phyloP scores from a whole-genome alignment of 305 asterid genomes.

The Plantago rigida region DNA sequence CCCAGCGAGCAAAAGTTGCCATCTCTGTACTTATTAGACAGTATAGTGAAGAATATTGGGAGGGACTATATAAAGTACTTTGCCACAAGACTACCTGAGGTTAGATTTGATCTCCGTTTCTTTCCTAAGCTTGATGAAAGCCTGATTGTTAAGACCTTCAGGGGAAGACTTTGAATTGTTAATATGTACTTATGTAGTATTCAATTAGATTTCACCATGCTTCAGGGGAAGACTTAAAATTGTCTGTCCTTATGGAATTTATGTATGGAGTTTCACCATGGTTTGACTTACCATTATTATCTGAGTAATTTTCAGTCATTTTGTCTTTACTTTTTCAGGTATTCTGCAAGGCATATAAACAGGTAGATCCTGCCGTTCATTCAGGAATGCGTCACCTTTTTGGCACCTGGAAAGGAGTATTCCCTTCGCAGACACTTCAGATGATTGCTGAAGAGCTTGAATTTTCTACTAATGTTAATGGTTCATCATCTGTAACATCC shows the following conservation, averaged over 20 bases:
- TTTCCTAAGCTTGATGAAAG: constrained; percentile 7
- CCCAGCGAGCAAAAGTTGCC: constrained; percentile 89
- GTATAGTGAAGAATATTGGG: constrained; percentile 98
- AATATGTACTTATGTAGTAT: neutral
- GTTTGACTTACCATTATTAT: neutral
- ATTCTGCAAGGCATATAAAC: constrained; percentile 79
- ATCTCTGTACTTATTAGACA: constrained; percentile 84
- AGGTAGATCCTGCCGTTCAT: constrained; percentile 72
- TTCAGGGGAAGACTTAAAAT: too few relatives aligned
- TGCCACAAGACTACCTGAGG: constrained; percentile 86
- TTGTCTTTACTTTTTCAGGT: constrained; percentile 46
- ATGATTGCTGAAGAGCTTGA: constrained; percentile 85
- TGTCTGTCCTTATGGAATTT: neutral
- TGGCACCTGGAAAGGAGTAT: constrained; percentile 93
- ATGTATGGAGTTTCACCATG: neutral
- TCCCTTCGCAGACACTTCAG: constrained; percentile 70
- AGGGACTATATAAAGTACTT: constrained; percentile 82
- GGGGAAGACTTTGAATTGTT: neutral
- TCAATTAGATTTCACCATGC: neutral
- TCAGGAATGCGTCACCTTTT: constrained; percentile 91
- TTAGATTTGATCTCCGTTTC: constrained; percentile 30
- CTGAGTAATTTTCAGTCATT: constrained; percentile 13
- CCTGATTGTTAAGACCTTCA: neutral
- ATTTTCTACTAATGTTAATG: constrained; percentile 49
- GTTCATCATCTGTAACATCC: constrained; percentile 51